These are phyloP conservation scores for Boeremia lycopersici DNA, from an alignment of 2,329 filamentous ascomycete genomes.

Conservation along the genomic window DNA sequence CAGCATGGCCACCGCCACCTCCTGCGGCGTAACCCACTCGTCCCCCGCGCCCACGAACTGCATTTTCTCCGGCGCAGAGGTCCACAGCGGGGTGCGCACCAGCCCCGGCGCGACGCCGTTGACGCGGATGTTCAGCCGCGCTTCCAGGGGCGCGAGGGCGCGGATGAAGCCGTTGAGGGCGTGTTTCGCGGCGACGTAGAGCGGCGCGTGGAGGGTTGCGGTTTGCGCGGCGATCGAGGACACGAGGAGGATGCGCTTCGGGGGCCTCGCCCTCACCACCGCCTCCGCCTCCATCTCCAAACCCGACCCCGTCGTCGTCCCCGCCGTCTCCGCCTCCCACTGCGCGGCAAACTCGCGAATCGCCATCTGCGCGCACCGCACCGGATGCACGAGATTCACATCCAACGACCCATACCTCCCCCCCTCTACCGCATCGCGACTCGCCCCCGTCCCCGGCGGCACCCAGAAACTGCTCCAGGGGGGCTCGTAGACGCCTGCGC, in stretches of 20 bases:
- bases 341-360: conserved; percentile 50
- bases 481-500: conserved; percentile 57
- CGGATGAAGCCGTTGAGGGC: conserved; percentile 57
- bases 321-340: too few species aligned
- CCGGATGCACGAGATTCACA: conserved; percentile 57
- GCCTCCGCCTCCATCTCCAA: too few species aligned
- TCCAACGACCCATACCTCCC: conserved; percentile 48
- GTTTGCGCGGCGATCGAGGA: conserved; percentile 53
- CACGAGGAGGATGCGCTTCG: conserved; percentile 54
- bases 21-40: conserved; percentile 65
- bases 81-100: conserved; percentile 67
- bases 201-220: conserved; percentile 45
- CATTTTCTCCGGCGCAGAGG: conserved; percentile 65
- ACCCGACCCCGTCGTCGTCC: too few species aligned
- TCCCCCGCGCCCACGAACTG: conserved; percentile 58
- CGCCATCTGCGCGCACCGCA: conserved; percentile 55
- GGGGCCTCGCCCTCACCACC: too few species aligned
- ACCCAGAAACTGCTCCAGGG: conserved; percentile 57
- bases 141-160: conserved; percentile 57
- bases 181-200: conserved; percentile 56
- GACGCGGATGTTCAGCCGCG: conserved; percentile 59
- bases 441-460: conserved; percentile 46
- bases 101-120: conserved; percentile 66
- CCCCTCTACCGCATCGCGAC: conserved; percentile 42
- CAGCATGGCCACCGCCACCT: conserved; percentile 65